Conservation (phyloP, 106 monocot genomes). For the Gastrodia elata region DNA sequence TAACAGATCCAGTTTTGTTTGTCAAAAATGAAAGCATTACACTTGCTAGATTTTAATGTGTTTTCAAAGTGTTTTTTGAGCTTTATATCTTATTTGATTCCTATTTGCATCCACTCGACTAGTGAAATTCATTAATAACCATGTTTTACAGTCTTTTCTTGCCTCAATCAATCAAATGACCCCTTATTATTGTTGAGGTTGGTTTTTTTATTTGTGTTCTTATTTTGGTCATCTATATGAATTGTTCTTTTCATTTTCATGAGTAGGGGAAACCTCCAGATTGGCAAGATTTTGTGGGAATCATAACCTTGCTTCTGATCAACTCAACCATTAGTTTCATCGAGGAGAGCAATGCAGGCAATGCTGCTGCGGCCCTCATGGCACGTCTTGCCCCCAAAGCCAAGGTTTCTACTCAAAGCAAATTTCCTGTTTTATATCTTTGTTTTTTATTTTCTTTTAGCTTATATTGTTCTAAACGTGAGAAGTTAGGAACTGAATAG, state of each 20-base stretch:
- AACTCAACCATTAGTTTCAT: constrained; percentile 91
- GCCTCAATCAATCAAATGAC: neutral
- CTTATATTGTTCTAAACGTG: neutral
- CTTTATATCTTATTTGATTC: too few species aligned
- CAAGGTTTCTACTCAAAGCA: constrained; percentile 25
- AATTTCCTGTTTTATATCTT: neutral
- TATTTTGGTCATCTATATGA: too few species aligned
- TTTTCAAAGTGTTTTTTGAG: neutral
- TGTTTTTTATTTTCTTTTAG: neutral
- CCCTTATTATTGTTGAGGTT: too few species aligned
- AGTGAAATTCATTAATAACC: too few species aligned
- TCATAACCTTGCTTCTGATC: constrained; percentile 68
- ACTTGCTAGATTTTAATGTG: neutral
- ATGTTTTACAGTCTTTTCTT: too few species aligned
- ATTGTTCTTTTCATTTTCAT: neutral
- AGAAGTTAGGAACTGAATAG: too few species aligned
- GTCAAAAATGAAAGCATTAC: neutral
- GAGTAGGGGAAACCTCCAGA: constrained; percentile 86
- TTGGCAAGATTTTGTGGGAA: constrained; percentile 91
- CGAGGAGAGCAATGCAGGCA: constrained; percentile 80
- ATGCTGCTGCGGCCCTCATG: constrained; percentile 79
- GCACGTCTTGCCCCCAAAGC: constrained; percentile 77
- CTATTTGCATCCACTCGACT: too few species aligned
- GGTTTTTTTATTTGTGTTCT: too few species aligned
- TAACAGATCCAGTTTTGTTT: too few species aligned